Evolutionary conservation across 208 protist genomes (phyloP).

Genomic region (Trypanosoma lewisi): DNA sequence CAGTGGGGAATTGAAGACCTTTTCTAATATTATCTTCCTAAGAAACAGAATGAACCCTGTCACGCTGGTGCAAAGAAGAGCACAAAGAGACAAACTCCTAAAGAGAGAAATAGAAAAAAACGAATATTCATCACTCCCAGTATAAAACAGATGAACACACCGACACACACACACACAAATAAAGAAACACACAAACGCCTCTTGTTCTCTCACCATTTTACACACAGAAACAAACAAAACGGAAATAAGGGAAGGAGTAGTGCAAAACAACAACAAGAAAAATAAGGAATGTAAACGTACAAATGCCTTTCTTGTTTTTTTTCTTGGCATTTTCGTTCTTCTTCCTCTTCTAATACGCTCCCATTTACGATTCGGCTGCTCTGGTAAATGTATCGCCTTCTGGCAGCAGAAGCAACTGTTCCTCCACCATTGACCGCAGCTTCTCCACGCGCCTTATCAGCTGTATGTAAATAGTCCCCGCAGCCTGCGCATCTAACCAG

Average conservation of each 20-base stretch:
- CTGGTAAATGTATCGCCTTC: not conserved
- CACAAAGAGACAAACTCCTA: too few relatives aligned
- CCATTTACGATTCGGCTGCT: not conserved
- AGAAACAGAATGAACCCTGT: too few relatives aligned
- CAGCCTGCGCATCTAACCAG: conserved; percentile 79
- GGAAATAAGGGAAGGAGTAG: not conserved
- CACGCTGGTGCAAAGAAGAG: too few relatives aligned
- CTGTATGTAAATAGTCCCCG: conserved; percentile 64
- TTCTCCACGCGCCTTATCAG: conserved; percentile 60
- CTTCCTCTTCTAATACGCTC: not conserved
- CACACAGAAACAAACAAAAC: conserved; percentile 12
- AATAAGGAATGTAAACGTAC: conserved; percentile 6
- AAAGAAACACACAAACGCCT: too few relatives aligned
- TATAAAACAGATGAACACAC: too few relatives aligned
- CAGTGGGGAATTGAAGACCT: too few relatives aligned
- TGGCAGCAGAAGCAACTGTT: conserved; percentile 7
- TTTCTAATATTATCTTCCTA: too few relatives aligned
- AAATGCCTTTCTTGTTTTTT: not conserved
- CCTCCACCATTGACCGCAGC: conserved; percentile 12
- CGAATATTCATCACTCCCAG: too few relatives aligned
- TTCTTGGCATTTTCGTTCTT: not conserved
- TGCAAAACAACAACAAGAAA: not conserved
- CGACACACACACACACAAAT: too few relatives aligned
- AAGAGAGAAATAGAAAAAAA: too few relatives aligned
- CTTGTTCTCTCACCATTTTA: too few relatives aligned